Conservation (phyloP, 2,329 filamentous ascomycete species). For the Colletotrichum spaethianum region DNA sequence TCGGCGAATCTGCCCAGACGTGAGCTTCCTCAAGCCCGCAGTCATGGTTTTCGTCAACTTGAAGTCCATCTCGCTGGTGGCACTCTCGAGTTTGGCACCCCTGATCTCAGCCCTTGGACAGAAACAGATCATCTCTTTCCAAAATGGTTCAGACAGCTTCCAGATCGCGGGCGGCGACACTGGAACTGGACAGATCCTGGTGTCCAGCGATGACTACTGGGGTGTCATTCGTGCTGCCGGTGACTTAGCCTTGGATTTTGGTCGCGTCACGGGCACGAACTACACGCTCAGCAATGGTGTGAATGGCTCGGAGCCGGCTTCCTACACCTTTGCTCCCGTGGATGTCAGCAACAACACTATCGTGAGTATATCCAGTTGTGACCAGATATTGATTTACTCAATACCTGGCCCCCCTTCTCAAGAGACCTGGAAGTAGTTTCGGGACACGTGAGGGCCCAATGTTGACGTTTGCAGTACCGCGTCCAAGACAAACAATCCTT, state of each 20-base stretch:
- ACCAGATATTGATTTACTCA: not conserved
- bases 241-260: conserved; percentile 78
- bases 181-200: conserved; percentile 63
- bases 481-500: conserved; percentile 58
- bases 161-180: conserved; percentile 55
- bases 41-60: conserved; percentile 20
- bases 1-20: not conserved
- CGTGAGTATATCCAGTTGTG: conserved; percentile 49
- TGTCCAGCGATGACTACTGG: conserved; percentile 74
- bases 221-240: conserved; percentile 77
- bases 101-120: conserved; percentile 61
- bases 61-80: conserved; percentile 40
- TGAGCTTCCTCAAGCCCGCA: conserved; percentile 1
- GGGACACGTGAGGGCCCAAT: not conserved
- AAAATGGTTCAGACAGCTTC: conserved; percentile 43
- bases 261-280: conserved; percentile 77
- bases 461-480: conserved; percentile 53
- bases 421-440: not conserved
- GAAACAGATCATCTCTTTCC: conserved; percentile 62
- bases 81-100: conserved; percentile 44
- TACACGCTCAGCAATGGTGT: conserved; percentile 70
- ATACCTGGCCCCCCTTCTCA: no score
- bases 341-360: conserved; percentile 63
- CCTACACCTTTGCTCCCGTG: conserved; percentile 60
- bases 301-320: conserved; percentile 51